Conservation (phyloP, 257 asterid genomes). For the Jasminum sambac region DNA sequence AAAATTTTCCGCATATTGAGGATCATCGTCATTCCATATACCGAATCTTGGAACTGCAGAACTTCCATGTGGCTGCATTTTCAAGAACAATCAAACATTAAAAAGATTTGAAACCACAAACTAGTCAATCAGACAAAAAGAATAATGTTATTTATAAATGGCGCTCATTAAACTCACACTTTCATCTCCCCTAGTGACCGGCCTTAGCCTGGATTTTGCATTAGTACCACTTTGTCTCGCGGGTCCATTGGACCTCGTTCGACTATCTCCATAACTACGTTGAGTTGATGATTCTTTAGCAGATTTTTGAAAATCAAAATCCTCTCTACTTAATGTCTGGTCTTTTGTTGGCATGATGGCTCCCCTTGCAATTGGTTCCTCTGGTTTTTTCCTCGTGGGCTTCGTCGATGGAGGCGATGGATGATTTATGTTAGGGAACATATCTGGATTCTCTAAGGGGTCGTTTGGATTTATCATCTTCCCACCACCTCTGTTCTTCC, state of each 20-base stretch:
- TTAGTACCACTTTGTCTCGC: conserved; percentile 30
- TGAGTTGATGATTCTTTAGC: conserved; percentile 21
- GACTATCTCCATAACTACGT: conserved; percentile 27
- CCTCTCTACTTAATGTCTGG: conserved; percentile 30
- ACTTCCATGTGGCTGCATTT: conserved; percentile 60
- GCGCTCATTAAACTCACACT: conserved; percentile 45
- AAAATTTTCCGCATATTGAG: conserved; percentile 74
- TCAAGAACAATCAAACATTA: conserved; percentile 1
- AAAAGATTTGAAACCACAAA: neutral
- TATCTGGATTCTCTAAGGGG: conserved; percentile 63
- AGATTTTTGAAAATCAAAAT: conserved; percentile 24
- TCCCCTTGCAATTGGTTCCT: conserved; percentile 39
- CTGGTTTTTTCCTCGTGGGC: conserved; percentile 23
- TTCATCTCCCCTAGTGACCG: conserved; percentile 48
- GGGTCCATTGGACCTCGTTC: conserved; percentile 25
- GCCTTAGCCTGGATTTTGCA: conserved; percentile 50
- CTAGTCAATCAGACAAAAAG: neutral
- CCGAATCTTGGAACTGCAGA: conserved; percentile 90
- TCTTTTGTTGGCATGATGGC: conserved; percentile 37
- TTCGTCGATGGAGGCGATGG: conserved; percentile 29
- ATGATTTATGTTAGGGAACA: conserved; percentile 37
- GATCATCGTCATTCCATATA: conserved; percentile 71
- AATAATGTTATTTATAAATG: too few species aligned
- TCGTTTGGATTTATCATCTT: conserved; percentile 72
- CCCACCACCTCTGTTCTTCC: conserved; percentile 47